phyloP scores from a whole-genome alignment of 768 basidiomycete species.

The Lyophyllum decastes region DNA sequence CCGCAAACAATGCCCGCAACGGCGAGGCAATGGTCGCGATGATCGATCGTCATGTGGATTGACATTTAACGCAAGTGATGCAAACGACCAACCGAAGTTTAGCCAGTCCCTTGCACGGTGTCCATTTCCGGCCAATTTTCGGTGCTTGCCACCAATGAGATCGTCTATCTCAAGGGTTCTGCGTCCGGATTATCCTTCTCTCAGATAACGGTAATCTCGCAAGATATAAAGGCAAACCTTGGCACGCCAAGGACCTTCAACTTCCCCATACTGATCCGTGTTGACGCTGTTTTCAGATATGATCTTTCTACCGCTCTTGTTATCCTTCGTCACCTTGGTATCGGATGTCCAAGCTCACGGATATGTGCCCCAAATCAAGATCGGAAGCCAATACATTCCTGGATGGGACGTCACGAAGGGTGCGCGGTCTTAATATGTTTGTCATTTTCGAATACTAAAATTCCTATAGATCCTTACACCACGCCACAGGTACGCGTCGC shows the following conservation, averaged over 20 bases:
- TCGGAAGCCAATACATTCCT: constrained; percentile 13
- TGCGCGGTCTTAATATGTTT: neutral
- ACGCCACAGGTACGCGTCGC: neutral
- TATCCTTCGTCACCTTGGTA: constrained; percentile 2
- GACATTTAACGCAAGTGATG: too few species aligned
- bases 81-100: constrained; percentile 2
- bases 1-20: too few species aligned
- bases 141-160: neutral
- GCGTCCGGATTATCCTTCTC: neutral
- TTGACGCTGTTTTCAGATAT: neutral
- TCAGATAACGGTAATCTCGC: too few species aligned
- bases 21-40: too few species aligned
- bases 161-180: neutral
- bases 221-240: neutral
- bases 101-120: neutral
- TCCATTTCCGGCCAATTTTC: neutral
- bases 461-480: constrained; percentile 1
- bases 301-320: constrained; percentile 5
- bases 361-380: constrained; percentile 17
- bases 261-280: neutral
- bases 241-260: neutral
- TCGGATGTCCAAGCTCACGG: constrained; percentile 11
- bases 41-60: too few species aligned
- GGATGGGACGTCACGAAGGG: constrained; percentile 9
- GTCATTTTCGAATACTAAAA: neutral